Percentiles rank a stretch among this genome's conserved stretches.
Evolutionary conservation across 2,329 filamentous ascomycete genomes (phyloP).

Genomic region (Aspergillus ustus): DNA sequence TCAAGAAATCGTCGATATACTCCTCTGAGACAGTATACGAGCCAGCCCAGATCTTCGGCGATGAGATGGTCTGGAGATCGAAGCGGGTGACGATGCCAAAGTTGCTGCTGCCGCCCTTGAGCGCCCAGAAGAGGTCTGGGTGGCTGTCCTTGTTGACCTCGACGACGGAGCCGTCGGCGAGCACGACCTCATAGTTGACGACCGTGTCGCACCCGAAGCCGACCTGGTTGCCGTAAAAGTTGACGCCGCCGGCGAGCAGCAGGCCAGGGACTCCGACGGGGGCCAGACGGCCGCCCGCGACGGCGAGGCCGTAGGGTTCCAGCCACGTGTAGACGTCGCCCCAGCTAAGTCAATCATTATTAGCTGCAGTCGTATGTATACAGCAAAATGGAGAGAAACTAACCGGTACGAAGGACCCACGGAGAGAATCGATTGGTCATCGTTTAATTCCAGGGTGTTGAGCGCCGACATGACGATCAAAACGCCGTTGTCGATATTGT

Average conservation of each 20-base stretch:
- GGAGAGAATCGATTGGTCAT: constrained; percentile 34
- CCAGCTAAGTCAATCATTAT: constrained; percentile 30
- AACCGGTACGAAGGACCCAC: constrained; percentile 36
- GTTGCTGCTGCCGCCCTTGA: constrained; percentile 51
- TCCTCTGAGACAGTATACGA: constrained; percentile 29
- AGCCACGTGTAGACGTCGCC: constrained; percentile 40
- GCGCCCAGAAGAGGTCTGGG: constrained; percentile 44
- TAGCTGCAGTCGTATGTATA: neutral
- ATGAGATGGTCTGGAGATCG: constrained; percentile 39
- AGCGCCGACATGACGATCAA: constrained; percentile 39
- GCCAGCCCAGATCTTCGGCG: constrained; percentile 41
- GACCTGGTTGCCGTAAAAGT: constrained; percentile 35
- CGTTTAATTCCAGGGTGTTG: constrained; percentile 32
- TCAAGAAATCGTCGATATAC: constrained; percentile 32
- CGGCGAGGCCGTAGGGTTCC: constrained; percentile 26
- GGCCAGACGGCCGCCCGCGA: constrained; percentile 33
- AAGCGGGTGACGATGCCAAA: constrained; percentile 51
- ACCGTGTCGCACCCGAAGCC: constrained; percentile 37
- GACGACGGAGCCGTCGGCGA: constrained; percentile 43
- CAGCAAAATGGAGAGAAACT: neutral
- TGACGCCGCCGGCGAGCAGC: constrained; percentile 35
- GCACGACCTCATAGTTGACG: constrained; percentile 40
- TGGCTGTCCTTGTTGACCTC: constrained; percentile 38
- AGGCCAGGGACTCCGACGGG: constrained; percentile 37
- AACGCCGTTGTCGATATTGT: constrained; percentile 41